Base-by-base conservation (phyloP, 345 rosid genomes). In the Noccaea caerulescens region DNA sequence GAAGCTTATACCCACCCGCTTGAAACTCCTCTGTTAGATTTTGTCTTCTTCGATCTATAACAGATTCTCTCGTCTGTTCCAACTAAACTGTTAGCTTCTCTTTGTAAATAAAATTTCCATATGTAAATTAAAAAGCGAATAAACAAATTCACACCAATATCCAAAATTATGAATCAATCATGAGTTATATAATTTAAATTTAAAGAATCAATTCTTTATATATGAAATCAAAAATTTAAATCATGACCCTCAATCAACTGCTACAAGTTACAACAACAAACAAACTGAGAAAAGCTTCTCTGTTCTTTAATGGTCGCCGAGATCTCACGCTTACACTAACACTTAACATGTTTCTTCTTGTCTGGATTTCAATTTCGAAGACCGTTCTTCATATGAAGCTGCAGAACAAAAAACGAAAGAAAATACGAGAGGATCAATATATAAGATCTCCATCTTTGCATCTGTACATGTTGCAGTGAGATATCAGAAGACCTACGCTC, bases 301-400 rank as follows among this genome's bases (percentile, higher is more conserved):
- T 27, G 8, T 46, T 72, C 53, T 47, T 54, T 39, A 9, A 66
- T 58, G 66, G 58, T 59, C 42, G 16, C 37, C 9, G 9, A 56
- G 34, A 25, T 38, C 7, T 27, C 34, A 7, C n/a, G 10, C 6
- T 52, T 50, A 58, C n/a, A 13, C 45, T 68, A 68, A 68, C 25
- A 39, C 75, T 37, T 37, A 32, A 41, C 41, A 62, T 30, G 66
- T 55, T 56, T 76, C 75, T 13, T 37, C 13, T 53, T 46, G 52
- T 71, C 71, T 81, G 6, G 71, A 66, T 55, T 73, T 76, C 70
- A 86, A 68, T 71, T 88, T 92, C 16, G 83, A 77, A 52, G 75
- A 79, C 27, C 98, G 84, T 79, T 92, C 92, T 68, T 86, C 91
- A 25, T 92, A 92, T 1, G 98, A 86, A 62, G 96, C 98, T 92